Conservation (phyloP, 129 eudicot genomes). For the Oenanthe sinensis region DNA sequence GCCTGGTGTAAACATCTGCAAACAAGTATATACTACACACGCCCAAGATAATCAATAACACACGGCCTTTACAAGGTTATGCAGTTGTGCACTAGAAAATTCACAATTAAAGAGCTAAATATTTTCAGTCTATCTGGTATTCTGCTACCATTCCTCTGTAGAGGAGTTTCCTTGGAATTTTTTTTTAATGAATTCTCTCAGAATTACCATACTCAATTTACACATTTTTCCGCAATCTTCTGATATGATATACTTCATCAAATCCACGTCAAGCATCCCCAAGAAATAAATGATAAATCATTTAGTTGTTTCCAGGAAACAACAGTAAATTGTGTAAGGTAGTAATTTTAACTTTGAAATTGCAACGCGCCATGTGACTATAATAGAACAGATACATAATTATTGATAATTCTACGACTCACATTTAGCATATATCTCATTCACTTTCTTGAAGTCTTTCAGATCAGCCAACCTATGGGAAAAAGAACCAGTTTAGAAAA, state of each 20-base stretch:
- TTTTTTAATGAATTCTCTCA: not conserved
- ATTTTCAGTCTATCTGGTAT: not conserved
- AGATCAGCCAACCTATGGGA: conserved; percentile 85
- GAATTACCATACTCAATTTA: not conserved
- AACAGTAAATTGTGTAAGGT: not conserved
- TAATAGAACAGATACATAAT: not conserved
- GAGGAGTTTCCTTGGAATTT: no score
- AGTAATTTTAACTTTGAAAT: not conserved
- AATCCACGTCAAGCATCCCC: not conserved
- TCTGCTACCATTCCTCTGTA: not conserved
- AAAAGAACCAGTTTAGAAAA: not conserved
- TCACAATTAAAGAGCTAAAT: not conserved
- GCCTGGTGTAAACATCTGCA: not conserved
- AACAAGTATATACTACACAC: not conserved
- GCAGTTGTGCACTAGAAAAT: not conserved
- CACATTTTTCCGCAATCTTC: not conserved
- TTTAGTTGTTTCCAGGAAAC: not conserved
- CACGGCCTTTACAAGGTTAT: not conserved
- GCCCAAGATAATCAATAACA: not conserved
- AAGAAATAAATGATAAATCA: not conserved
- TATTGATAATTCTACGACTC: conserved; percentile 13
- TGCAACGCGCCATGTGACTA: not conserved
- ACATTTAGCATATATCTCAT: conserved; percentile 95
- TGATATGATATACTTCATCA: not conserved
- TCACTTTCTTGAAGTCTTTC: conserved; percentile 93